phyloP scores from a whole-genome alignment of 345 rosid genomes.

The Mercurialis annua region DNA sequence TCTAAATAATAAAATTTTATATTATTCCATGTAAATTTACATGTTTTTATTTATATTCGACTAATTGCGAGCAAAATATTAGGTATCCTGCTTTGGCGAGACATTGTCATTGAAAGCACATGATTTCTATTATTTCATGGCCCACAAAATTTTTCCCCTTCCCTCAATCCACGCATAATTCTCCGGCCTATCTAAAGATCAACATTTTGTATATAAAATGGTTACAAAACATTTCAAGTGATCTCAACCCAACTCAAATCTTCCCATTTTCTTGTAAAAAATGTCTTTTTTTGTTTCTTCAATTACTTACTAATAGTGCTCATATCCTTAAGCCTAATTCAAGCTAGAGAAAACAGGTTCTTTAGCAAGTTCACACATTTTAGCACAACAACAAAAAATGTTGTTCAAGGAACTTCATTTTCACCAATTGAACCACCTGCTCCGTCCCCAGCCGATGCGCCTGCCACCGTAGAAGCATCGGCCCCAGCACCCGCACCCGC shows the following conservation, averaged over 20 bases:
- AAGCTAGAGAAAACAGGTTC: conserved; percentile 59
- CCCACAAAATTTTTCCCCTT: conserved; percentile 27
- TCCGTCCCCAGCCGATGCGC: conserved; percentile 18
- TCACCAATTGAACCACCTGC: conserved; percentile 16
- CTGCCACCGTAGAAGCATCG: conserved; percentile 6
- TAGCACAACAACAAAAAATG: conserved; percentile 17
- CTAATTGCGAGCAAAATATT: too few relatives aligned
- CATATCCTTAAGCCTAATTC: conserved; percentile 26
- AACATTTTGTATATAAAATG: not conserved
- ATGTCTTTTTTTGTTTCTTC: conserved; percentile 39
- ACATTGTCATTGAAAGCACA: conserved; percentile 33
- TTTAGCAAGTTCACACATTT: conserved; percentile 53
- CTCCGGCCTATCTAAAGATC: conserved; percentile 12
- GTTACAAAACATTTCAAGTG: not conserved
- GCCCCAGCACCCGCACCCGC: conserved; percentile 8
- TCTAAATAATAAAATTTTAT: too few relatives aligned
- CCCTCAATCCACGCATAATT: conserved; percentile 64
- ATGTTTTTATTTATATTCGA: too few relatives aligned
- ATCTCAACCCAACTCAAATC: not conserved
- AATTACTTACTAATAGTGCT: conserved; percentile 25
- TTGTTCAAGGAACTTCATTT: not conserved
- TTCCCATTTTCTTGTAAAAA: not conserved
- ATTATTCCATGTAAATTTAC: too few relatives aligned
- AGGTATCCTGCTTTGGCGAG: not conserved
- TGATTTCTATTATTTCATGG: conserved; percentile 27